Percentiles rank a stretch among this genome's conserved stretches.
Conservation (phyloP, 441 rosid species). For the Corymbia citriodora region DNA sequence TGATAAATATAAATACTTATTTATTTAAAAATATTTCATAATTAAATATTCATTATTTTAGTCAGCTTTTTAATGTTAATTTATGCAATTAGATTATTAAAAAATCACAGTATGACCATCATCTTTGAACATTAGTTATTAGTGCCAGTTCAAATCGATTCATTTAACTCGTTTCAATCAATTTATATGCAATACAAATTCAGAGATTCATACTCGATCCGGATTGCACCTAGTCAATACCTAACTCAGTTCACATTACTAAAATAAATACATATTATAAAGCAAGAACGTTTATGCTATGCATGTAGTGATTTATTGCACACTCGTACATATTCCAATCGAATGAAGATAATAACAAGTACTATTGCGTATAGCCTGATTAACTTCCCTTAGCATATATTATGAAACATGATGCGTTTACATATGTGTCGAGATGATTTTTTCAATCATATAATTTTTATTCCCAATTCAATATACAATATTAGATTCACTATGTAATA, state of each 20-base stretch:
- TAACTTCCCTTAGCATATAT: not conserved
- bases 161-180: fast-evolving
- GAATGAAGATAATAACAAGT: not conserved
- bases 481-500: too few species aligned
- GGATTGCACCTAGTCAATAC: fast-evolving
- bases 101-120: not conserved
- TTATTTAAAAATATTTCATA: too few species aligned
- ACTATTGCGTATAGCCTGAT: not conserved
- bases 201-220: not conserved
- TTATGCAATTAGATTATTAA: too few species aligned
- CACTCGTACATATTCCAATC: not conserved
- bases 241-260: not conserved
- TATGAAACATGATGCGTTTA: not conserved
- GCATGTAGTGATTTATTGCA: too few species aligned
- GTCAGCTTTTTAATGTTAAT: not conserved
- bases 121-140: not conserved
- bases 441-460: not conserved
- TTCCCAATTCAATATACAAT: not conserved
- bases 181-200: not conserved
- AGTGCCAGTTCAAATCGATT: fast-evolving
- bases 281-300: not conserved
- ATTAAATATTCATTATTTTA: too few species aligned
- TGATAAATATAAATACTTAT: not conserved
- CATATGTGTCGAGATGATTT: too few species aligned
- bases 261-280: not conserved